A percentile compares a stretch with the other conserved stretches of the same genome.
These are phyloP conservation scores for Arctium minus DNA, from an alignment of 129 eudicot species.

Conservation along the genomic window DNA sequence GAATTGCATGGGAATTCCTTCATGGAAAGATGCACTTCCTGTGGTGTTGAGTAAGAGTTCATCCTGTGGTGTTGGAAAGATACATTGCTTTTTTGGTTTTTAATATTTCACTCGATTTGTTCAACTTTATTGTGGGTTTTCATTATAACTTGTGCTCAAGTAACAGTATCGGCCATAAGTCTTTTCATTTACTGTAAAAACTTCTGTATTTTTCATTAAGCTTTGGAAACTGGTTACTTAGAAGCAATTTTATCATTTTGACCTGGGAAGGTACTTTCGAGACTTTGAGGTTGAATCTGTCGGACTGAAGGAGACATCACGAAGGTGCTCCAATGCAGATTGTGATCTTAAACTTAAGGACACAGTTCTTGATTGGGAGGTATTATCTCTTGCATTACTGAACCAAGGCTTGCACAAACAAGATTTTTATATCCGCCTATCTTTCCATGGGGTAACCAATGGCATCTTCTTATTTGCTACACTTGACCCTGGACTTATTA, in stretches of 20 bases:
- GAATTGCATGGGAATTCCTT: constrained; percentile 95
- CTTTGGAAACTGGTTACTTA: constrained; percentile 14
- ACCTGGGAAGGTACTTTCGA: constrained; percentile 63
- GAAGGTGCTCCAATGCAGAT: constrained; percentile 61
- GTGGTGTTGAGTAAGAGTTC: constrained; percentile 67
- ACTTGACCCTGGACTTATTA: neutral
- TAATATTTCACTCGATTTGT: neutral
- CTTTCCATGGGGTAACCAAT: neutral
- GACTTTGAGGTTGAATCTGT: constrained; percentile 92
- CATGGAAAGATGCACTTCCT: constrained; percentile 72
- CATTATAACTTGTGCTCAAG: constrained; percentile 12
- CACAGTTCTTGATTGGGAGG: constrained; percentile 98
- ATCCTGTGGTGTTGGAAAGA: too few relatives aligned
- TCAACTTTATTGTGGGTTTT: neutral
- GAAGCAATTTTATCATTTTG: constrained; percentile 18
- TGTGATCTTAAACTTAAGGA: constrained; percentile 76
- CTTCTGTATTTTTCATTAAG: neutral
- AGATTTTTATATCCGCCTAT: neutral
- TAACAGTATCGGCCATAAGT: neutral
- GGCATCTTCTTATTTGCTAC: neutral
- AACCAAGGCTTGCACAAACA: neutral
- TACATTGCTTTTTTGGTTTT: neutral
- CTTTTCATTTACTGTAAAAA: neutral
- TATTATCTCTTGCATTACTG: constrained; percentile 15
- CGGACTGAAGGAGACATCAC: constrained; percentile 78